Evolutionary conservation across 2,329 filamentous ascomycete species (phyloP), one percentile per base, ranked within the genome.

Genomic region (Fusarium temperatum): DNA sequence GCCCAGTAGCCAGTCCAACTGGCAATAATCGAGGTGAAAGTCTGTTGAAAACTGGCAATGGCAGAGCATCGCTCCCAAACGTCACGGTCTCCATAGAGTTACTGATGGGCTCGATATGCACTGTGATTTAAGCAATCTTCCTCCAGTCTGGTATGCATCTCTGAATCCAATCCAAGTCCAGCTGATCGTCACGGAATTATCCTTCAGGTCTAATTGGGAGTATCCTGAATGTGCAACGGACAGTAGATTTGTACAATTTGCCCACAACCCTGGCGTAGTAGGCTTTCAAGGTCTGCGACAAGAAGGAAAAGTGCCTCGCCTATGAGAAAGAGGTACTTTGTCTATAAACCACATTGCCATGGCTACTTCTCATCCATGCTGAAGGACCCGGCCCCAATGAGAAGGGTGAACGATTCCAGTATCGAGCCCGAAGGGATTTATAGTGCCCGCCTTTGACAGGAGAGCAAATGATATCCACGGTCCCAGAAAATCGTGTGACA

Each of bases 371-470:
- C 81, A 83, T 80, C 94, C 93, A 5, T 93, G 93, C 81, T 95
- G 88, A 60, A 96, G 86, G 50, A 94, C 91, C 75, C 90, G 93
- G 73, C 95, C 93, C 93, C 93, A 96, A 18, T 95, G 89, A 12
- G 80, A 77, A 11, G 93, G 92, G 44, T 95, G 88, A 76, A 96
- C 95, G 72, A 95, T 94, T 80, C 96, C 92, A 45, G 92, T 91
- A 77, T 94, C 89, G 6, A 94, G 93, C 0, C 93, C 93, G 57
- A 94, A 87, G 50, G 96, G 84, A 6, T 9, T 18, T 5, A 26
- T 45, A 26, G 17, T 13, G 42, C 24, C 18, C 42, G 11, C 3
- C 1, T 44, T 44, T 17, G 11, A 13, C 32, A n/a, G 13, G 13
- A n/a, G 22, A 42, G 12, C 42, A 8, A 13, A 4, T 6, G 41